Percentiles rank a stretch among this genome's conserved stretches.
Evolutionary conservation across 306 rosid species (phyloP).

Genomic region (Lotus japonicus): DNA sequence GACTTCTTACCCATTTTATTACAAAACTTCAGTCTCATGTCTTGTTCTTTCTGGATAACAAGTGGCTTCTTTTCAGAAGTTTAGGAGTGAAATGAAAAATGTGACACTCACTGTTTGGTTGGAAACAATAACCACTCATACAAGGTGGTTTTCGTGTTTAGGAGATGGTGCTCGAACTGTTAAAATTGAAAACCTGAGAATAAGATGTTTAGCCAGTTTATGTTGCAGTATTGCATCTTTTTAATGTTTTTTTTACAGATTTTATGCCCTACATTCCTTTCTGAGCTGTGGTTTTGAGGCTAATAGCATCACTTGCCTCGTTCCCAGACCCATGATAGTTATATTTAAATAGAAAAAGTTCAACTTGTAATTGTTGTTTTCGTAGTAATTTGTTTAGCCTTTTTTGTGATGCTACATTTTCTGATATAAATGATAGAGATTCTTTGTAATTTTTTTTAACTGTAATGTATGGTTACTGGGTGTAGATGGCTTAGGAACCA

Average conservation of each 20-base stretch:
- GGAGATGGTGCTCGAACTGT: neutral
- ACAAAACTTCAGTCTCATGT: neutral
- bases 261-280: neutral
- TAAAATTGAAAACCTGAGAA: neutral
- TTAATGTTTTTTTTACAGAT: neutral
- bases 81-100: neutral
- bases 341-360: neutral
- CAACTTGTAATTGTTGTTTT: neutral
- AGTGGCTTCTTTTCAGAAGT: no score
- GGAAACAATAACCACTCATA: neutral
- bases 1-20: neutral
- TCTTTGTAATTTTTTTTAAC: constrained; percentile 4
- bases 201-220: neutral
- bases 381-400: neutral
- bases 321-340: neutral
- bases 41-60: neutral
- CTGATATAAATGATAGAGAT: neutral
- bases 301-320: neutral
- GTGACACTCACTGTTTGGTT: neutral
- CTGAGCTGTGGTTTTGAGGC: neutral
- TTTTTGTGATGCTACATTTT: neutral
- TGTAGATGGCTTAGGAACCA: constrained; percentile 91
- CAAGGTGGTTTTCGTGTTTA: neutral
- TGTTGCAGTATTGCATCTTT: neutral
- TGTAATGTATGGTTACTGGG: constrained; percentile 8